Evolutionary conservation across 495 filamentous ascomycete species (phyloP).

Genomic region (Podospora sp.): DNA sequence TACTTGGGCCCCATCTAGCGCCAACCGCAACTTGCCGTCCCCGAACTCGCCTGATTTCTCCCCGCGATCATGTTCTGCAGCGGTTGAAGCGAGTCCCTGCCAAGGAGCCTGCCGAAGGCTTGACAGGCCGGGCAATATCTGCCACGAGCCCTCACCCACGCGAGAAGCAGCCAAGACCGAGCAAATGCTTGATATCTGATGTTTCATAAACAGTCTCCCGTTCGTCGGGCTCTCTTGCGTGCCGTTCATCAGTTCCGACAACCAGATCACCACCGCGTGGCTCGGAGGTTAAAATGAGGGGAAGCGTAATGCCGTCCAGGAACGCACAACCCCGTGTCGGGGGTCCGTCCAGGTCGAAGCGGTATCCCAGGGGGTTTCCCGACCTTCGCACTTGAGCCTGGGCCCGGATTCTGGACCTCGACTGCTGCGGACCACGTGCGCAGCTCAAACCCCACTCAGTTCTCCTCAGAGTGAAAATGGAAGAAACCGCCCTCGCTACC

Average conservation of each 20-base stretch:
- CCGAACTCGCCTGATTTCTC: neutral
- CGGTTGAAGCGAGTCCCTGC: neutral
- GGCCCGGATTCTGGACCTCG: neutral
- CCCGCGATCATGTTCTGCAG: neutral
- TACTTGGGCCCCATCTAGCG: too few species aligned
- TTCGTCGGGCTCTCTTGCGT: neutral
- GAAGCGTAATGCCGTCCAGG: neutral
- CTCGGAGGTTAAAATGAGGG: neutral
- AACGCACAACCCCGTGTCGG: neutral
- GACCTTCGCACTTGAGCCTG: neutral
- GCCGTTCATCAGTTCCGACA: neutral
- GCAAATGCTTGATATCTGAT: neutral
- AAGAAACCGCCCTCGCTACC: neutral
- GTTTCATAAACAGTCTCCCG: neutral
- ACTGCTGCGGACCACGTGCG: neutral
- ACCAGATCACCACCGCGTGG: conserved; percentile 2
- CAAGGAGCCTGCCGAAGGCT: neutral
- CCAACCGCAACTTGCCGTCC: neutral
- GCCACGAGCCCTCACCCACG: neutral
- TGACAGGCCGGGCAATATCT: neutral
- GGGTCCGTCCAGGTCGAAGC: neutral
- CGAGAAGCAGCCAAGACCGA: neutral
- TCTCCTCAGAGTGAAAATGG: neutral
- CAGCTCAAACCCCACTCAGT: neutral
- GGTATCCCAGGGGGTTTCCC: neutral